Percentiles rank a stretch among this genome's conserved stretches.
These are phyloP conservation scores for Babesia divergens DNA, from an alignment of 169 alveolate genomes.

Conservation along the genomic window DNA sequence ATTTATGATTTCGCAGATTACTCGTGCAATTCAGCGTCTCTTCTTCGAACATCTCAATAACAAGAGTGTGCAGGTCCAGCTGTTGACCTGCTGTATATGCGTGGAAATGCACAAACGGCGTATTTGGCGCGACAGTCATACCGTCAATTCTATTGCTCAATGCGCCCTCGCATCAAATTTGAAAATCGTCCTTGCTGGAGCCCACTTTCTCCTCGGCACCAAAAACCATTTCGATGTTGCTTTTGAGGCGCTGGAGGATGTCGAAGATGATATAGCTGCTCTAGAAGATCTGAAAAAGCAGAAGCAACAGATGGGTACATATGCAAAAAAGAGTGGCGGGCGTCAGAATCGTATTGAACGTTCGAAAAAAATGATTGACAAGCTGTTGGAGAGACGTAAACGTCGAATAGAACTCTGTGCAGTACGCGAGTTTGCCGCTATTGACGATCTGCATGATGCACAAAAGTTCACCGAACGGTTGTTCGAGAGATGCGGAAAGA, in stretches of 20 bases:
- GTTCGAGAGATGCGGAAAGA: slow-evolving; percentile 28
- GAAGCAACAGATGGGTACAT: background rate
- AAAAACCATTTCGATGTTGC: slow-evolving; percentile 52
- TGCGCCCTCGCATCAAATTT: slow-evolving; percentile 44
- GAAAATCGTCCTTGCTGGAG: slow-evolving; percentile 32
- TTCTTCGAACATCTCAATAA: slow-evolving; percentile 17
- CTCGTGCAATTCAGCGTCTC: background rate
- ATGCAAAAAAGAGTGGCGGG: slow-evolving; percentile 23
- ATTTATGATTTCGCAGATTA: background rate
- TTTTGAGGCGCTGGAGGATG: slow-evolving; percentile 28
- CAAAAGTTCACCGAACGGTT: slow-evolving; percentile 28
- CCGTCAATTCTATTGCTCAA: slow-evolving; percentile 61
- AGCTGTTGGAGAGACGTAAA: slow-evolving; percentile 24
- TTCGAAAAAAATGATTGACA: slow-evolving; percentile 4
- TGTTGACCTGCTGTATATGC: slow-evolving; percentile 61
- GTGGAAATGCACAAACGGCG: slow-evolving; percentile 66
- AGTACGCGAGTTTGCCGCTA: slow-evolving; percentile 18
- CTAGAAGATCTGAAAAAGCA: slow-evolving; percentile 12
- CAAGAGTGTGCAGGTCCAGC: slow-evolving; percentile 18
- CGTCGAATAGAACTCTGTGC: slow-evolving; percentile 7
- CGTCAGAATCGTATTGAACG: slow-evolving; percentile 21
- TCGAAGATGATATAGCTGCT: slow-evolving; percentile 7
- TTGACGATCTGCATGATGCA: slow-evolving; percentile 42
- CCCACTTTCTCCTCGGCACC: slow-evolving; percentile 52
- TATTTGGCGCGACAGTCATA: slow-evolving; percentile 61